phyloP scores from a whole-genome alignment of 2,329 filamentous ascomycete species.

The Talaromyces verruculosus region DNA sequence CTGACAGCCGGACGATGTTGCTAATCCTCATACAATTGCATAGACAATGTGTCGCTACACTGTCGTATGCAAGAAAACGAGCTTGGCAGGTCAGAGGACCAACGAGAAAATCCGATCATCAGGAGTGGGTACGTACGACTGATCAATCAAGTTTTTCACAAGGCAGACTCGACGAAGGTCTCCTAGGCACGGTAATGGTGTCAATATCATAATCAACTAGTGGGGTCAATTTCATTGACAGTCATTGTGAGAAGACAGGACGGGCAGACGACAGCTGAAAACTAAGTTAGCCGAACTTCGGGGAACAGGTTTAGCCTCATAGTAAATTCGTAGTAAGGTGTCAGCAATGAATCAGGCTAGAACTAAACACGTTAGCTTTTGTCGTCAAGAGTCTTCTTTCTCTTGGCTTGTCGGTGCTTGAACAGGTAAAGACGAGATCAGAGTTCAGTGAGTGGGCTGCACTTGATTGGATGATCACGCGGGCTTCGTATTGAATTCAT shows the following conservation, averaged over 20 bases:
- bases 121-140: neutral
- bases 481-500: slow-evolving; percentile 10
- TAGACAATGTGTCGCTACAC: neutral
- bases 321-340: neutral
- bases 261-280: slow-evolving; percentile 14
- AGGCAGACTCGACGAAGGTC: neutral
- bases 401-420: neutral
- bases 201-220: neutral
- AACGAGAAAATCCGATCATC: neutral
- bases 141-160: slow-evolving; percentile 11
- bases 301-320: neutral
- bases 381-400: neutral
- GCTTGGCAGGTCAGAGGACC: neutral
- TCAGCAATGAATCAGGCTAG: slow-evolving; percentile 1
- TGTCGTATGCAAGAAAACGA: neutral
- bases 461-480: slow-evolving; percentile 1
- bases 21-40: neutral
- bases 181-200: neutral
- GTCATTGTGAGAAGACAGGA: neutral
- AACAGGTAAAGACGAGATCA: neutral
- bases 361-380: neutral
- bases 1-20: neutral
- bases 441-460: neutral
- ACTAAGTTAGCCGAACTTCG: slow-evolving; percentile 2
- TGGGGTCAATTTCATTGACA: neutral